phyloP scores from a whole-genome alignment of 1,284 basidiomycete species.

The Filobasidium uniguttulatum region DNA sequence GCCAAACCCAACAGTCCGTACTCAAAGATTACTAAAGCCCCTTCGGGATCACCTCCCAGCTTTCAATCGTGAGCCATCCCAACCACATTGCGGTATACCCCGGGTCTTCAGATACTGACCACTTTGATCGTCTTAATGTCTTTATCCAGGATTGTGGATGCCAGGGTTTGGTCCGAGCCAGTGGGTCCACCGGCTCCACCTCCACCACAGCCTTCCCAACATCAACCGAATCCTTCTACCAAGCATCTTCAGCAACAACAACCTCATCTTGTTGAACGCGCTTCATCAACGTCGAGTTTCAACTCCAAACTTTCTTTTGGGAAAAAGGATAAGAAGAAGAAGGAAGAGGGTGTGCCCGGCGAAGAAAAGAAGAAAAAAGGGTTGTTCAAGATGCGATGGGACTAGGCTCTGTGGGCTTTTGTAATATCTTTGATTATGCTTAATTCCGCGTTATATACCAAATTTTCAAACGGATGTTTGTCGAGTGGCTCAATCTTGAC shows the following conservation, averaged over 20 bases:
- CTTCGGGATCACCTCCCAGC: conserved; percentile 48
- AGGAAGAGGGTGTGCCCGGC: conserved; percentile 24
- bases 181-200: conserved; percentile 34
- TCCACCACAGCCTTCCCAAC: conserved; percentile 17
- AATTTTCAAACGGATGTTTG: too few relatives aligned
- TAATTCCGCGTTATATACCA: too few relatives aligned
- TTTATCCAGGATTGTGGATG: conserved; percentile 28
- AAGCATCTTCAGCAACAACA: conserved; percentile 6
- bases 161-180: conserved; percentile 32
- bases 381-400: conserved; percentile 45
- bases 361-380: conserved; percentile 58
- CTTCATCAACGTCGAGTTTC: conserved; percentile 8
- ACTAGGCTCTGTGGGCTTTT: too few relatives aligned
- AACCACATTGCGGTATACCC: too few relatives aligned
- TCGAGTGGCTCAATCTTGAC: too few relatives aligned
- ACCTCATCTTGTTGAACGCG: conserved; percentile 14
- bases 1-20: conserved; percentile 43
- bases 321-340: conserved; percentile 16
- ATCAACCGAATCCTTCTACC: conserved; percentile 7
- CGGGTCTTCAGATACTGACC: too few relatives aligned
- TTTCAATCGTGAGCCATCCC: conserved; percentile 45
- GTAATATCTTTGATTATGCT: too few relatives aligned
- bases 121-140: not conserved
- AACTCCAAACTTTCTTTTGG: conserved; percentile 7
- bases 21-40: conserved; percentile 44